phyloP scores from a whole-genome alignment of 495 filamentous ascomycete genomes.

The Hypoxylon perforatum region DNA sequence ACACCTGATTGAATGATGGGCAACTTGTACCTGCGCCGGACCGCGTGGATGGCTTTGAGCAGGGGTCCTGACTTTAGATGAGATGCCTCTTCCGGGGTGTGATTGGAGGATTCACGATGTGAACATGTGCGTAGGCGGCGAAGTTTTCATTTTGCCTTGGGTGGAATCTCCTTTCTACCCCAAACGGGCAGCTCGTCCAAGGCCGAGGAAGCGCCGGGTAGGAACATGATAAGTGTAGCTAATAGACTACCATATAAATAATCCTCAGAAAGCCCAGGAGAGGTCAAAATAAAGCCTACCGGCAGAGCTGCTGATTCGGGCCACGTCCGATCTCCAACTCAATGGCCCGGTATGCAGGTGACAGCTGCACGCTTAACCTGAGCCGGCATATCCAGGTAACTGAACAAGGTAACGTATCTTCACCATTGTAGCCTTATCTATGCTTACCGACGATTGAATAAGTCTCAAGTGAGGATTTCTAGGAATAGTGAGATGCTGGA shows the following conservation, averaged over 20 bases:
- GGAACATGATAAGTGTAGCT: slow-evolving; percentile 32
- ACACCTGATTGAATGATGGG: slow-evolving; percentile 37
- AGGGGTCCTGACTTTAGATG: slow-evolving; percentile 31
- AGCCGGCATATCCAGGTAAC: slow-evolving; percentile 13
- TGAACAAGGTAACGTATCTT: slow-evolving; percentile 40
- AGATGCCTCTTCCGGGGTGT: slow-evolving; percentile 6
- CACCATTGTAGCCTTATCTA: slow-evolving; percentile 15
- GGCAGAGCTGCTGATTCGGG: slow-evolving; percentile 38
- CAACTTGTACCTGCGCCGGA: slow-evolving; percentile 40
- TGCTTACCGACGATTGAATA: neutral
- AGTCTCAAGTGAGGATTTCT: slow-evolving; percentile 5
- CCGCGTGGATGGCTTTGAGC: slow-evolving; percentile 35
- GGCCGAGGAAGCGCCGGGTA: slow-evolving; percentile 46
- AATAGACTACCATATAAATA: slow-evolving; percentile 4
- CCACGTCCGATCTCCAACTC: slow-evolving; percentile 36
- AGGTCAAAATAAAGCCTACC: slow-evolving; percentile 15
- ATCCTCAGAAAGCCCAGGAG: slow-evolving; percentile 11
- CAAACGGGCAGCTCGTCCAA: slow-evolving; percentile 43
- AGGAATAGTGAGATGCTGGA: neutral
- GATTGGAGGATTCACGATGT: slow-evolving; percentile 24
- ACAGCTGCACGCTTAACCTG: slow-evolving; percentile 19
- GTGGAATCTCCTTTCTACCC: slow-evolving; percentile 26
- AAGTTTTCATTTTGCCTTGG: slow-evolving; percentile 9
- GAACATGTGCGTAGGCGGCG: slow-evolving; percentile 16
- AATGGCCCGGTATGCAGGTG: slow-evolving; percentile 32